Conservation (phyloP, 2,329 filamentous ascomycete species). For the Rutstroemia sp. region DNA sequence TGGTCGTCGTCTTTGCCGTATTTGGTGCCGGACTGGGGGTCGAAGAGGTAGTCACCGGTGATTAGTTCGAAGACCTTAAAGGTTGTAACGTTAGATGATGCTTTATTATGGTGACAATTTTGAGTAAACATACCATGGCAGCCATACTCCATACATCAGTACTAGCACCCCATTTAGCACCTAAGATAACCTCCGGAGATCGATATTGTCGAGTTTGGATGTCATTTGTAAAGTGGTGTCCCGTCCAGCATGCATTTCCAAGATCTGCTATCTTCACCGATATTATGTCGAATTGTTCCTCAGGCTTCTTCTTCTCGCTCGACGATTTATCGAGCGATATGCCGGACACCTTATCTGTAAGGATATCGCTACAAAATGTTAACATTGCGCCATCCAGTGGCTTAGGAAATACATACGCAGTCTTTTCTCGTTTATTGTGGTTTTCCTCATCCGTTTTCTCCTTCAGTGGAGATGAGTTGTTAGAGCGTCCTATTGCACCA, state of each 20-base stretch:
- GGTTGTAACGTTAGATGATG: neutral
- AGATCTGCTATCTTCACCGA: constrained; percentile 98
- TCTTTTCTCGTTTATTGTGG: constrained; percentile 84
- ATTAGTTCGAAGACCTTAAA: constrained; percentile 94
- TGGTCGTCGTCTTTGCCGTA: constrained; percentile 99
- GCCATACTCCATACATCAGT: constrained; percentile 99
- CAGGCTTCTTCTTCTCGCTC: constrained; percentile 57
- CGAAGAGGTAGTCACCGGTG: constrained; percentile 96
- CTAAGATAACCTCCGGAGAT: constrained; percentile 93
- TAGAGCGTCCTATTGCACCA: constrained; percentile 40
- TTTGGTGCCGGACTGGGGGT: constrained; percentile 95
- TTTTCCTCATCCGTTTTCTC: constrained; percentile 47
- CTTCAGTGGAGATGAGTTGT: constrained; percentile 42
- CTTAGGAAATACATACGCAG: constrained; percentile 59
- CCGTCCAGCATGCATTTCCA: constrained; percentile 97
- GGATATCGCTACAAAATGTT: constrained; percentile 58
- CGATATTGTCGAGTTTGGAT: constrained; percentile 97
- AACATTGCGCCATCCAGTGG: too few relatives aligned
- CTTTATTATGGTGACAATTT: neutral
- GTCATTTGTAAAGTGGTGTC: constrained; percentile 98
- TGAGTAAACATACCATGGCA: constrained; percentile 69
- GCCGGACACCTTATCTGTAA: constrained; percentile 88
- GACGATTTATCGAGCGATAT: constrained; percentile 79
- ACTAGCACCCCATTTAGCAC: constrained; percentile 97
- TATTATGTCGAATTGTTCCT: constrained; percentile 52